A percentile compares a stretch with the other conserved stretches of the same genome.
Evolutionary conservation across 2,329 filamentous ascomycete species (phyloP).

Genomic region (Colletotrichum sp.): DNA sequence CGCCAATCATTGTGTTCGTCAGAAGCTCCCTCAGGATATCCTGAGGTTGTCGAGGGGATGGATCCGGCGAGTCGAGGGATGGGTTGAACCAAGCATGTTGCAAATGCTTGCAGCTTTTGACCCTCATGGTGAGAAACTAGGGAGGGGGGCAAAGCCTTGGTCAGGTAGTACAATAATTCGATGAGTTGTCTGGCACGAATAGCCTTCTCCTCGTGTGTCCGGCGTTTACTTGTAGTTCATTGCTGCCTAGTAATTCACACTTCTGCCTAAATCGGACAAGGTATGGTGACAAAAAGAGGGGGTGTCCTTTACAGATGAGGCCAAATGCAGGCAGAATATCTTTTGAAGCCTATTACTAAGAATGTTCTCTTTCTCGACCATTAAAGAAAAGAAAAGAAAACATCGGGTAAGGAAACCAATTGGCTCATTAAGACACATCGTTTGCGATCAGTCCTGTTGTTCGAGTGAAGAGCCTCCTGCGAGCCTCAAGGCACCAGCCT

Average conservation of each 20-base stretch:
- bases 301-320: not conserved
- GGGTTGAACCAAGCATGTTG: not conserved
- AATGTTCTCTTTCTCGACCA: no score
- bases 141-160: not conserved
- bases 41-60: not conserved
- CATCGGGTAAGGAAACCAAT: no score
- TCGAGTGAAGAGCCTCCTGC: not conserved
- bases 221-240: not conserved
- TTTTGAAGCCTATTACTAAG: no score
- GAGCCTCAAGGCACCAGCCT: not conserved
- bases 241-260: not conserved
- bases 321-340: no score
- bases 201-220: not conserved
- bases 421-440: fast-evolving
- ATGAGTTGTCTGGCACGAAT: not conserved
- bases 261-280: not conserved
- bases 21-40: not conserved
- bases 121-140: not conserved
- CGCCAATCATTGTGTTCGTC: not conserved
- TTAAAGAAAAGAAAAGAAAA: no score
- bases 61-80: fast-evolving
- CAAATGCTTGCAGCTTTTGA: not conserved
- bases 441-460: not conserved
- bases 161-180: not conserved
- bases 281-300: not conserved